These are phyloP conservation scores for Blastobotrys robertii DNA, from an alignment of 805 yeast genomes.

Conservation along the genomic window DNA sequence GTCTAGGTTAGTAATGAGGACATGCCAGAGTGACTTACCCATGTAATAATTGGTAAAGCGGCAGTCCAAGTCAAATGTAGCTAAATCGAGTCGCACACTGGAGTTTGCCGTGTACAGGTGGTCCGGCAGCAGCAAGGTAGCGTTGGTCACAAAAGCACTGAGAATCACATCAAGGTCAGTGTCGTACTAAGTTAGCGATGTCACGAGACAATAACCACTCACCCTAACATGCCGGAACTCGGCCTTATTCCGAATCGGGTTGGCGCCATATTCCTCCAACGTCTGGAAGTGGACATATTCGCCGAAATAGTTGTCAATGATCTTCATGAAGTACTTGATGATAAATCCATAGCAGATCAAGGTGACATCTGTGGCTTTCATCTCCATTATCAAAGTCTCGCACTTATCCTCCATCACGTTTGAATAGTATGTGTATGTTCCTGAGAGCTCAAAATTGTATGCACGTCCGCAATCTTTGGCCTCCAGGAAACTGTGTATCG, in stretches of 20 bases:
- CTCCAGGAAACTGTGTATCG: constrained; percentile 60
- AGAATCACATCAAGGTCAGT: constrained; percentile 75
- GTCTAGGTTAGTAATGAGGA: constrained; percentile 26
- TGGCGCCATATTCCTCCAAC: constrained; percentile 62
- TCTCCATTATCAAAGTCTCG: constrained; percentile 58
- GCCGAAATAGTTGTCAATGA: constrained; percentile 87
- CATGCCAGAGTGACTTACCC: constrained; percentile 33
- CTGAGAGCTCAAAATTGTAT: constrained; percentile 47
- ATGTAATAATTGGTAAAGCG: constrained; percentile 85
- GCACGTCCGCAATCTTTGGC: constrained; percentile 59
- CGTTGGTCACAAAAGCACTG: constrained; percentile 58
- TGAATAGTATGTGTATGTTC: constrained; percentile 54
- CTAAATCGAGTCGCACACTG: constrained; percentile 53
- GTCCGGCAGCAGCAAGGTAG: constrained; percentile 64
- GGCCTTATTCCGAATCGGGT: constrained; percentile 13
- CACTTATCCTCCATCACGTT: constrained; percentile 54
- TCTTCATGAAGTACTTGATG: constrained; percentile 59
- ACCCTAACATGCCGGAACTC: constrained; percentile 7
- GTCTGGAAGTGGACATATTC: constrained; percentile 76
- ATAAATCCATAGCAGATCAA: constrained; percentile 72
- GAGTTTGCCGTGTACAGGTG: constrained; percentile 56
- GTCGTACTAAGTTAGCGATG: constrained; percentile 19
- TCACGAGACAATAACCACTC: neutral
- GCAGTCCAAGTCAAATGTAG: constrained; percentile 64
- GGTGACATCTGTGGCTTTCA: constrained; percentile 57